phyloP scores from a whole-genome alignment of 177 flowering plant species.

The Tripterygium wilfordii region DNA sequence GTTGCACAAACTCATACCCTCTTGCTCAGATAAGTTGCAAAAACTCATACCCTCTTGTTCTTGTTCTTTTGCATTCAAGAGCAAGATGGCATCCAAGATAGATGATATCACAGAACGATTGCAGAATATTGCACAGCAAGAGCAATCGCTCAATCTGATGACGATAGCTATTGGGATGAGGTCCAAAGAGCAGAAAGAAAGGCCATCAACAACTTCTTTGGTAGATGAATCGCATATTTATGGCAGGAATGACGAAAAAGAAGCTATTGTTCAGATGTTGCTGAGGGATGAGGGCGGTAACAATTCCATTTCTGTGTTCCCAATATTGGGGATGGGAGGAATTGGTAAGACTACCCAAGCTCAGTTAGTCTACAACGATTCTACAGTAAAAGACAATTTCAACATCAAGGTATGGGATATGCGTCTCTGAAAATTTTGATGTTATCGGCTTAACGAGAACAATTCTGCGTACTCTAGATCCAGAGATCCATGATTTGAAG shows the following conservation, averaged over 20 bases:
- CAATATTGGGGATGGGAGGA: constrained; percentile 9
- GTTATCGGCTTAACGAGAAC: not conserved
- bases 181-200: not conserved
- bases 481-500: not conserved
- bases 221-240: constrained; percentile 1
- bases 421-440: constrained; percentile 1
- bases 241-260: constrained; percentile 10
- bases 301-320: not conserved
- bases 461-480: not conserved
- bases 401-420: not conserved
- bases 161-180: not conserved
- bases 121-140: constrained; percentile 5
- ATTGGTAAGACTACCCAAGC: constrained; percentile 9
- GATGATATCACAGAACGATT: constrained; percentile 5
- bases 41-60: not conserved
- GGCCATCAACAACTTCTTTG: not conserved
- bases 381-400: not conserved
- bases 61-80: not conserved
- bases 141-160: constrained; percentile 3
- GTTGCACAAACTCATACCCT: not conserved
- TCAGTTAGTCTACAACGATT: constrained; percentile 1
- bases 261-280: not conserved
- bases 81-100: not conserved
- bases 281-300: not conserved
- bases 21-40: no score